Base-by-base conservation (phyloP, 208 protist species). In the Trypanosoma grayi region DNA sequence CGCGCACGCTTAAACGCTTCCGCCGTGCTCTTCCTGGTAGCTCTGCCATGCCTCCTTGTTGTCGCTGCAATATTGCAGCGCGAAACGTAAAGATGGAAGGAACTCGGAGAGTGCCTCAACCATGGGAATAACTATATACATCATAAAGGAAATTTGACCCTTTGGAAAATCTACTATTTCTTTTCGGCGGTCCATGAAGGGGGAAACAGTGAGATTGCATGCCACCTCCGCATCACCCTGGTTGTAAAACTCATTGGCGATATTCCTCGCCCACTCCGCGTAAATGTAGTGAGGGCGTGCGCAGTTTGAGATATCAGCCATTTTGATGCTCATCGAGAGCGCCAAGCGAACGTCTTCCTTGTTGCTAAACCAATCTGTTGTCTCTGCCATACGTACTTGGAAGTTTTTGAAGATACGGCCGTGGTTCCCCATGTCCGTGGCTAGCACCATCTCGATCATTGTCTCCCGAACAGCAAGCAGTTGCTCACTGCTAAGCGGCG, bases 251-350 rank as follows among this genome's bases (percentile, higher is more conserved):
- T 98, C 95, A 28, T 75, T 61, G 10, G 86, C 80, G 47, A 98
- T 96, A 65, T 90, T 85, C 52, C 81, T 69, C n/a, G 94, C 84
- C 95, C 97, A 98, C 48, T 91, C 84, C 0, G 85, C 67, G 64
- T 88, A 96, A 41, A 96, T 85, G 55, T 84, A 75, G 68, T 80
- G 85, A 14, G 90, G 88, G 16, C 96, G 90, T 7, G 85, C 79
- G 37, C 90, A 92, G 62, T 98, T 98, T 6, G 83, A 95, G 31
- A 98, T 94, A 57, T 98, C 97, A 1, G 96, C 93, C 75, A 94
- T 93, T 61, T 98, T 97, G 34, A 98, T 83, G 14, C 92, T 83
- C 65, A 98, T 95, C 46, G 83, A 80, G 10, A 98, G 75, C 37
- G 97, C 78, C 4, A 98, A 67, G 31, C 79, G 75, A 25, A 93